Base-by-base conservation (phyloP, 2,329 filamentous ascomycete genomes). In the Fusarium euwallaceae region DNA sequence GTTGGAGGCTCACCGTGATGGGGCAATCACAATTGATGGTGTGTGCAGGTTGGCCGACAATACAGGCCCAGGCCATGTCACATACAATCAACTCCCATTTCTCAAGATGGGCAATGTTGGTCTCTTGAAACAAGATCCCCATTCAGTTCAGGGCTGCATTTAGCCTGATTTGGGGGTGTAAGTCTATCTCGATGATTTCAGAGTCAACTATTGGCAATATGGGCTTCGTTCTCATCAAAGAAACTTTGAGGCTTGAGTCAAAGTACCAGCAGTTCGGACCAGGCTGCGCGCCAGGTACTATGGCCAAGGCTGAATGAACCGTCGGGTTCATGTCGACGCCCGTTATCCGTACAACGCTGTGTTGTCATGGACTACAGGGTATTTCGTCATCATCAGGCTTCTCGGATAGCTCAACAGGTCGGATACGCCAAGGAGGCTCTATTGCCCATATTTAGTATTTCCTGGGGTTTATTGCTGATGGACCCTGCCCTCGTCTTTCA, bases 111-210 rank as follows among this genome's bases (percentile, higher is more conserved):
- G 45, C 72, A 32, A 60, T 60, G 36, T 41, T 74, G 58, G 37
- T 60, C 32, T 72, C 55, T 39, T 59, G 69, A 74, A 75, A 70
- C 43, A 53, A 62, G 61, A 59, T 48, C 32, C 20, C 51, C 27
- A 55, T 55, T 11, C 27, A 7, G 16, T 55, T 11, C 27, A 7
- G 16, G 51, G 51, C n/a, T 55, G 51, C n/a, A 55, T 55, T 55
- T 20, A 55, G 51, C 51, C 51, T 55, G 51, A 34, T 55, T 20
- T 55, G 74, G 55, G 53, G 53, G 63, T 48, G 27, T 66, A 55
- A 20, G 17, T 20, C 51, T 55, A 55, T 55, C 51, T 55, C 51
- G 37, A 43, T 20, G 63, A 59, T 64, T 34, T 51, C 34, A 16
- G 59, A 61, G 17, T 11, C 27, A 55, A 34, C 17, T 55, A 55